These are phyloP conservation scores for Macrolepiota albuminosa DNA, from an alignment of 768 basidiomycete species.

Conservation along the genomic window DNA sequence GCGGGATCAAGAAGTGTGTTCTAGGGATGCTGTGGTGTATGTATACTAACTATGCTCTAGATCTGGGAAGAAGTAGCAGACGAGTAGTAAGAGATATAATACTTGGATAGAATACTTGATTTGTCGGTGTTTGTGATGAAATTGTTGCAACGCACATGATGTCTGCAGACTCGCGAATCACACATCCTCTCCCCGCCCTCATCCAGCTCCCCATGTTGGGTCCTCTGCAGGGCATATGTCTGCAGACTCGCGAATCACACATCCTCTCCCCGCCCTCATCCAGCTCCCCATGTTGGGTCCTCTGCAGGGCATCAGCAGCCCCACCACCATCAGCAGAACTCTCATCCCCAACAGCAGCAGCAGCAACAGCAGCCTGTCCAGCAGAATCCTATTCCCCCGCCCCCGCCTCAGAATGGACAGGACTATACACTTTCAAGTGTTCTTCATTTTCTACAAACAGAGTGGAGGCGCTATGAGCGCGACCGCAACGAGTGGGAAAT, in stretches of 20 bases:
- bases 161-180: constrained; percentile 19
- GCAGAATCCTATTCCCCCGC: constrained; percentile 58
- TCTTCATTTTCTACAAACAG: constrained; percentile 95
- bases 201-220: constrained; percentile 70
- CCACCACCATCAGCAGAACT: constrained; percentile 55
- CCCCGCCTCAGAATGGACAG: constrained; percentile 81
- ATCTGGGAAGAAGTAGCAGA: constrained; percentile 64
- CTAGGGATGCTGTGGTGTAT: constrained; percentile 1
- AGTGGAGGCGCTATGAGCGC: constrained; percentile 96
- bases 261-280: constrained; percentile 28
- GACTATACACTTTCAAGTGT: constrained; percentile 93
- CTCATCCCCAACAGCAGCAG: constrained; percentile 47
- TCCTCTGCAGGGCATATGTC: constrained; percentile 52
- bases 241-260: constrained; percentile 19
- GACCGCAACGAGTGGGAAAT: constrained; percentile 99
- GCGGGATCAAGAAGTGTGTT: constrained; percentile 88
- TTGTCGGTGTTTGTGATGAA: constrained; percentile 37
- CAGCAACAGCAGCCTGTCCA: constrained; percentile 30
- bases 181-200: constrained; percentile 20
- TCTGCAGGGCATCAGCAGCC: constrained; percentile 56
- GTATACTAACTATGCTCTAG: constrained; percentile 26
- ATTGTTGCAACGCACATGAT: constrained; percentile 19
- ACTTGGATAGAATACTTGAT: constrained; percentile 18
- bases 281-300: constrained; percentile 70
- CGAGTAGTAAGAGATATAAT: constrained; percentile 41